Base-by-base conservation (phyloP, 2,329 filamentous ascomycete genomes). In the Fusarium sublunatum region DNA sequence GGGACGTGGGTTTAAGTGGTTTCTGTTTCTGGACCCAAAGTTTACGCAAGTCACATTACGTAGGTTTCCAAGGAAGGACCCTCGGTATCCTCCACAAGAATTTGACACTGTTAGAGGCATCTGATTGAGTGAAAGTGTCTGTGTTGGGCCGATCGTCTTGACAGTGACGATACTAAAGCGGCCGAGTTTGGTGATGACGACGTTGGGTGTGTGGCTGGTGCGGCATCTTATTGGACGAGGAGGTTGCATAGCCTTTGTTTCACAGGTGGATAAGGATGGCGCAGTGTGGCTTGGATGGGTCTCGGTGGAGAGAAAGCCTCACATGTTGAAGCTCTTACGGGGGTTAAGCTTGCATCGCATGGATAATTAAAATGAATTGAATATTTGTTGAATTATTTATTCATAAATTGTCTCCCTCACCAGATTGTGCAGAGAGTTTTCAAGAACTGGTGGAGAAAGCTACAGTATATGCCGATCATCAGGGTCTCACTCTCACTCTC, bases 31-130 rank as follows among this genome's bases (percentile, higher is more conserved):
- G 19, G 19, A 19, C 19, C 19, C n/a, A 26, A 31, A 47, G 54
- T 38, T 64, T 64, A 60, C 60, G 60, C 61, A 64, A 62, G 62
- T 44, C 43, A 48, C 25, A 67, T 65, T 65, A 65, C 63, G 63
- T 65, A 65, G 54, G 41, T 35, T 29, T 32, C 10, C 50, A 48
- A 39, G 53, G 53, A 45, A 45, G 38, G 52, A 19, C 35, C 26
- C 39, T 41, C 44, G 9, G 51, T 22, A 15, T 31, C n/a, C 12
- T 25, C 41, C 22, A 11, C 26, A 28, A 10, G 26, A 10, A 28
- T 28, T 28, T 7, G 26, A 22, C 41, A n/a, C 24, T 28, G 41
- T 55, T 47, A 32, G 48, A 51, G 41, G 48, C 48, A 52, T 65
- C 45, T 64, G 61, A 61, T 53, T 58, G 46, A 47, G 19, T 48